phyloP scores from a whole-genome alignment of 352 stramenopile species.

The Globisporangium okanoganense region DNA sequence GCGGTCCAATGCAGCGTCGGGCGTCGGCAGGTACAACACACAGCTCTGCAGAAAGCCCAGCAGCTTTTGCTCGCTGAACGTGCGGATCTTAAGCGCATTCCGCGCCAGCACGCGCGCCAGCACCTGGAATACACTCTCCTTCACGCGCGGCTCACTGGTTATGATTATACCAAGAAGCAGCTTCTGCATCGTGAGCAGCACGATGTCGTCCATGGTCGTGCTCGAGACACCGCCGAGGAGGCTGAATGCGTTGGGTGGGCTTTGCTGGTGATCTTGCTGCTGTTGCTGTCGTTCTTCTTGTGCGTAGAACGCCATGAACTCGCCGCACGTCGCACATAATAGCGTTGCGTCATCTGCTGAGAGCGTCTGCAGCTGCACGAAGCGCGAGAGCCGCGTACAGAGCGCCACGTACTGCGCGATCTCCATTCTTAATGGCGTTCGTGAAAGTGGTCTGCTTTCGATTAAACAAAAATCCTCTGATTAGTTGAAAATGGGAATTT shows the following conservation, averaged over 20 bases:
- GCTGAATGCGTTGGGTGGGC: neutral
- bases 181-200: constrained; percentile 61
- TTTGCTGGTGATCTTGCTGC: neutral
- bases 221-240: constrained; percentile 13
- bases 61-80: constrained; percentile 19
- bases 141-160: constrained; percentile 12
- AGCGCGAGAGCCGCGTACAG: constrained; percentile 61
- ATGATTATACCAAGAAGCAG: constrained; percentile 38
- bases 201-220: constrained; percentile 56
- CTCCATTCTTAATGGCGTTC: constrained; percentile 13
- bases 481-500: no score
- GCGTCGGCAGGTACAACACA: constrained; percentile 52
- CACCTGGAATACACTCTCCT: constrained; percentile 30
- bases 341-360: constrained; percentile 12
- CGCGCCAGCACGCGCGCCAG: constrained; percentile 30
- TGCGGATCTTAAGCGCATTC: constrained; percentile 24
- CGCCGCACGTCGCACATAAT: constrained; percentile 22
- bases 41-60: constrained; percentile 49
- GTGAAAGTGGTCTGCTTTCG: no score
- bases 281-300: neutral
- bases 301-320: constrained; percentile 28
- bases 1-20: constrained; percentile 16
- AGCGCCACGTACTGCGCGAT: constrained; percentile 51
- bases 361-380: constrained; percentile 35
- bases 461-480: no score